Base-by-base conservation (phyloP, 2,329 filamentous ascomycete species). In the Westerdykella ornata region DNA sequence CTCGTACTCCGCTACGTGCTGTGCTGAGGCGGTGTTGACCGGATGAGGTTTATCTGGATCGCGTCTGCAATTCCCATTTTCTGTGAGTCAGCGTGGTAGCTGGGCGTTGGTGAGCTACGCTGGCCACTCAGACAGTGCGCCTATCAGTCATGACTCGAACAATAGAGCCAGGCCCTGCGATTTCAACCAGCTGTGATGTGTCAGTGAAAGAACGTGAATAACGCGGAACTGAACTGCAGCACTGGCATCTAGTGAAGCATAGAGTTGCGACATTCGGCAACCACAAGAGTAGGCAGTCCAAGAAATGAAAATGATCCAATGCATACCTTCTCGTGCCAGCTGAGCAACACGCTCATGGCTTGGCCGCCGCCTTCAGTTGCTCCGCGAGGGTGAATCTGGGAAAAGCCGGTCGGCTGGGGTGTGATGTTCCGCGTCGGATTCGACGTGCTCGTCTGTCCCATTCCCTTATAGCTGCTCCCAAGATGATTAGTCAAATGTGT, bases 141-240 rank as follows among this genome's bases (percentile, higher is more conserved):
- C 90, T 86, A 73, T 98, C 92, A 32, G 88, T 92, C 89, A 98
- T 96, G 52, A 88, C 88, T 57, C 92, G 80, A 48, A 88, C 86
- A 68, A 98, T 92, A 66, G 85, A 70, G 34, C 92, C 92, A 53
- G 88, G 75, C 17, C 92, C 92, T 29, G 88, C 87, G 59, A 96
- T 82, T 60, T 98, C 92, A 4, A 97, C 88, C 48, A 96, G 78
- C 77, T 74, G 51, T 41, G 22, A 35, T 19, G 17, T 39, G 45
- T 55, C 47, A 61, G 55, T 35, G 37, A 30, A 30, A 28, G 30
- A 30, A 14, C 6, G 17, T 12, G 26, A 19, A n/a, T n/a, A 15
- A 29, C n/a, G 12, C 15, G 36, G 18, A 18, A 18, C 3, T 12
- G 11, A 5, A 42, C 36, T 35, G 37, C 28, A 37, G 22, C 30